Evolutionary conservation across 2,329 filamentous ascomycete genomes (phyloP), one percentile per base, ranked within the genome.

Genomic region (Colletotrichum tofieldiae): DNA sequence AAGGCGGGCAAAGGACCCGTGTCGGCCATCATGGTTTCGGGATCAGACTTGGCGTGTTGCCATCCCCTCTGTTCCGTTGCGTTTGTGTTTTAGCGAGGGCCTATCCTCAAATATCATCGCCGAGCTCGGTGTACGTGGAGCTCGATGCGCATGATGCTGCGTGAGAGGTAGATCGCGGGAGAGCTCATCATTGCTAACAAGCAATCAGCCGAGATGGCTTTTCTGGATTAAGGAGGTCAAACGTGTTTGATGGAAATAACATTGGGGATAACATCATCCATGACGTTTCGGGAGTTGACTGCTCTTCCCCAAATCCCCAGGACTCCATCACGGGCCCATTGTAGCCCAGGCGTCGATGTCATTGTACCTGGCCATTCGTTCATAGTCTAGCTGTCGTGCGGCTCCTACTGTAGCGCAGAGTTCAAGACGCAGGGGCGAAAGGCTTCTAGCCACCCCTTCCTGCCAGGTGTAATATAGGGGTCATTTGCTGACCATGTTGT

Each of bases 241-340:
- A 54, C 52, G 45, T 45, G 65, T 23, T 43, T 26, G 26, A 41
- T 20, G 26, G 39, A 14, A 29, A 26, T n/a, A 29, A 7, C 29
- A 54, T 39, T 47, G 18, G 39, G 12, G 56, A 63, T 60, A 49
- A 37, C 59, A 69, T 72, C 70, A 69, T 65, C 51, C 59, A 70
- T 70, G 70, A 72, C 70, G 70, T 65, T 58, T 23, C 32, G 52
- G 51, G 43, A n/a, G 39, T n/a, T 45, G 45, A 4, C 45, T 12
- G 39, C 45, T 45, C 14, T 26, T 69, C 65, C 45, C 60, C 58
- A 65, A 65, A 55, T 60, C 29, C 47, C 52, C 23, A 32, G n/a
- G 32, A 20, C 43, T 12, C 51, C 47, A 67, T 51, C 58, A 52
- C n/a, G 52, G 59, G 68, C 39, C 59, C 65, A 70, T 65, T 35